phyloP scores from a whole-genome alignment of 225 moss, liverwort and hornwort species.

The Antitrichia curtipendula region DNA sequence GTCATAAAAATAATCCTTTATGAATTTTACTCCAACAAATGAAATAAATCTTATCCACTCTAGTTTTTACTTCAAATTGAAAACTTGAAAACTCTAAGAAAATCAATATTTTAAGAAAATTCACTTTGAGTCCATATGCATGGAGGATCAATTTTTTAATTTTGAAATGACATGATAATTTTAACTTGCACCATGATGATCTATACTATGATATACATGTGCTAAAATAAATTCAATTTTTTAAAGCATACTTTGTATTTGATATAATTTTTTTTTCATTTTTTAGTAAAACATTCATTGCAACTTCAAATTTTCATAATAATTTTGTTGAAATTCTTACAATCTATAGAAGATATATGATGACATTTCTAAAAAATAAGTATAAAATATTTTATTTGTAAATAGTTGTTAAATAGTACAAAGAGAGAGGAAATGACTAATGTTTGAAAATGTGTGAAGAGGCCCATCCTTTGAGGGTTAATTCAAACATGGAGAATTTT shows the following conservation, averaged over 20 bases:
- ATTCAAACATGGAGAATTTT: no score
- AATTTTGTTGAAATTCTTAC: neutral
- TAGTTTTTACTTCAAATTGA: neutral
- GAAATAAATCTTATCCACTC: neutral
- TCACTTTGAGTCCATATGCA: neutral
- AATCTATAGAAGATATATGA: neutral
- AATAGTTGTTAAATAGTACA: neutral
- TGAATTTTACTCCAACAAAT: neutral
- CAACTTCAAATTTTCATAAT: neutral
- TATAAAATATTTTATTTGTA: neutral
- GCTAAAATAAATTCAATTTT: rapidly evolving
- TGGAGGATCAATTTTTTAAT: neutral
- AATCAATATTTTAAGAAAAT: neutral
- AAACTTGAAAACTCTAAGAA: neutral
- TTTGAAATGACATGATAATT: neutral
- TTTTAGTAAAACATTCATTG: neutral
- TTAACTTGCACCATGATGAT: neutral
- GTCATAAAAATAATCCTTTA: neutral
- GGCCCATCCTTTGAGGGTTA: neutral
- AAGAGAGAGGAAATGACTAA: rapidly evolving
- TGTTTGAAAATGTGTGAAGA: neutral
- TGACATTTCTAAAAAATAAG: neutral
- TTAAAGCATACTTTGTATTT: neutral
- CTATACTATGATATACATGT: neutral
- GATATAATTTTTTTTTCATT: neutral